Conservation (phyloP, 164 flowering plant species). For the Chimonanthus salicifolius region DNA sequence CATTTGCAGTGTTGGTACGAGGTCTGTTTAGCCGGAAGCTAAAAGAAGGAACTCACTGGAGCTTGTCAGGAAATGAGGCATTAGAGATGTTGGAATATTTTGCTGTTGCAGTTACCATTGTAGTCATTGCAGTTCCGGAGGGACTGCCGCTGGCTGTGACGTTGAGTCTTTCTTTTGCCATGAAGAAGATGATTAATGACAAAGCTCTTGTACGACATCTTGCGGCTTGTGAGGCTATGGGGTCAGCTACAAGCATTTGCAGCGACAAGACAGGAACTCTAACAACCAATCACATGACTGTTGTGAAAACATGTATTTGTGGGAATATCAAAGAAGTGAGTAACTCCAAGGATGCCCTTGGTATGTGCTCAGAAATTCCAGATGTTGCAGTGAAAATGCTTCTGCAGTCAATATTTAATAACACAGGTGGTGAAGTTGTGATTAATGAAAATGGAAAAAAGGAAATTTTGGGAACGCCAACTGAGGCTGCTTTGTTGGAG, state of each 20-base stretch:
- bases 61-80: constrained; percentile 77
- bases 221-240: constrained; percentile 48
- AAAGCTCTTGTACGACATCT: too few species aligned
- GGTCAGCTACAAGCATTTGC: constrained; percentile 82
- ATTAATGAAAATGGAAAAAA: too few species aligned
- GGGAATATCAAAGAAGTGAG: constrained; percentile 25
- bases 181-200: too few species aligned
- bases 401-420: constrained; percentile 36
- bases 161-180: too few species aligned
- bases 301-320: too few species aligned
- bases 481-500: too few species aligned
- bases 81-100: constrained; percentile 27
- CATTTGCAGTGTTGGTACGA: constrained; percentile 86
- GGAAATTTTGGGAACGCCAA: too few species aligned
- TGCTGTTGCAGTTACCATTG: constrained; percentile 74
- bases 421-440: too few species aligned
- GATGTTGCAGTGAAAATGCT: constrained; percentile 42
- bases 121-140: constrained; percentile 93
- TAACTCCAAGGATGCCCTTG: constrained; percentile 18
- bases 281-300: too few species aligned
- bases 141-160: constrained; percentile 60
- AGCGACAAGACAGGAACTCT: constrained; percentile 96
- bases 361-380: constrained; percentile 41
- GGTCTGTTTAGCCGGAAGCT: constrained; percentile 56
- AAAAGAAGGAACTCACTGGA: constrained; percentile 57